Conservation (phyloP, 2,329 filamentous ascomycete genomes). For the Emericellopsis cladophorae region DNA sequence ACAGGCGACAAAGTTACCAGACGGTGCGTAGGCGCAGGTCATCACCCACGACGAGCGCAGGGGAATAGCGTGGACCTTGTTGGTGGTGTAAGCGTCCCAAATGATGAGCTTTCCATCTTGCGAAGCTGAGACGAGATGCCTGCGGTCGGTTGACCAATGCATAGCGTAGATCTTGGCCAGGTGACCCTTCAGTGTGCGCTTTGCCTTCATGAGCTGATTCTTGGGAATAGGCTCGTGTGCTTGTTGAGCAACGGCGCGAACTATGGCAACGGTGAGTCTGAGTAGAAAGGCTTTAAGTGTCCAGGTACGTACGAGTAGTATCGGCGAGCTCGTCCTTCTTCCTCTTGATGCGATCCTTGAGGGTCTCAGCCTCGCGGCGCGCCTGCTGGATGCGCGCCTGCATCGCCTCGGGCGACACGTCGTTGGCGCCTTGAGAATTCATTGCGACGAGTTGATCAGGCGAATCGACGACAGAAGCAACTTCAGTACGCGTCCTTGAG, state of each 20-base stretch:
- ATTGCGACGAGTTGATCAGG: constrained; percentile 22
- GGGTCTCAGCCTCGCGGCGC: constrained; percentile 89
- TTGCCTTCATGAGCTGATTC: constrained; percentile 91
- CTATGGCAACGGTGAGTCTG: constrained; percentile 30
- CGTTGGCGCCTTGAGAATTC: constrained; percentile 44
- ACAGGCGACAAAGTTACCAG: constrained; percentile 95
- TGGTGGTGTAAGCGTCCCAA: constrained; percentile 99
- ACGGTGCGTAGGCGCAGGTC: constrained; percentile 98
- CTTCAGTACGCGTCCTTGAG: no score
- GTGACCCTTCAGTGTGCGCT: constrained; percentile 94
- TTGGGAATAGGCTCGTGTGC: constrained; percentile 85
- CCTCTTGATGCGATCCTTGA: constrained; percentile 98
- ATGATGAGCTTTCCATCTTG: constrained; percentile 99
- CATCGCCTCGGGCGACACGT: constrained; percentile 65
- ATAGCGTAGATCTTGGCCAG: constrained; percentile 99
- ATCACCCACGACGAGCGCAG: constrained; percentile 98
- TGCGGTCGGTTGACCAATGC: constrained; percentile 98
- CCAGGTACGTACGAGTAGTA: constrained; percentile 69
- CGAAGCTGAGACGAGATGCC: constrained; percentile 93
- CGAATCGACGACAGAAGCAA: no score
- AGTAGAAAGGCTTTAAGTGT: background rate
- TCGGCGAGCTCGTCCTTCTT: constrained; percentile 99
- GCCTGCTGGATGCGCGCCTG: constrained; percentile 88
- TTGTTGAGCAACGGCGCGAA: constrained; percentile 84
- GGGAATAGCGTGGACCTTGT: constrained; percentile 98